Percentiles rank a stretch among this genome's conserved stretches.
phyloP scores from a whole-genome alignment of 2,329 filamentous ascomycete species.

The Sporothrix humicola region DNA sequence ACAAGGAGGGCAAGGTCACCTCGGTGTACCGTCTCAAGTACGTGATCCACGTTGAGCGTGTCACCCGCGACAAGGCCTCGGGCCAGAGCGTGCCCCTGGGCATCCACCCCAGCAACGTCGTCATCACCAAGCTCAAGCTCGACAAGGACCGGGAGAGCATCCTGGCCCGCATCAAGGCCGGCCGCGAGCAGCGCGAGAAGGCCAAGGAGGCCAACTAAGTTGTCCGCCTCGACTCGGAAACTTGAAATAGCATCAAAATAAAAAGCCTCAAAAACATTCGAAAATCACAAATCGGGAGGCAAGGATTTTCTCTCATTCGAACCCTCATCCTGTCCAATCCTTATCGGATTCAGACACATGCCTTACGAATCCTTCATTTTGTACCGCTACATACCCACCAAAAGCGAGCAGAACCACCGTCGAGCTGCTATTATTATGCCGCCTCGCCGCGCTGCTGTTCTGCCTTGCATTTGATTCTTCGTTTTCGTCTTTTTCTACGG shows the following conservation, averaged over 20 bases:
- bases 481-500: conserved; percentile 34
- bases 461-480: conserved; percentile 14
- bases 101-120: conserved; percentile 94
- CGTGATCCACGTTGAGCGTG: conserved; percentile 94
- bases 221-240: neutral
- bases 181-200: conserved; percentile 78
- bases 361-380: conserved; percentile 29
- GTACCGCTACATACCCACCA: conserved; percentile 29
- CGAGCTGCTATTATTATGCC: conserved; percentile 20
- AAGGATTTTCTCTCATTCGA: neutral
- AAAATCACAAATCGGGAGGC: conserved; percentile 25
- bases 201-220: conserved; percentile 64
- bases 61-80: conserved; percentile 95
- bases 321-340: neutral
- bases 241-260: neutral
- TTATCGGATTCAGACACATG: neutral
- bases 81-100: conserved; percentile 94
- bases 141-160: conserved; percentile 93
- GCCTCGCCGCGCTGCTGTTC: neutral
- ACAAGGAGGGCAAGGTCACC: conserved; percentile 96
- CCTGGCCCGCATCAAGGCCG: conserved; percentile 81
- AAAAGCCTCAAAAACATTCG: conserved; percentile 29
- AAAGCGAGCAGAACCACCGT: conserved; percentile 4
- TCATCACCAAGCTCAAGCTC: conserved; percentile 98
- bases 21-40: conserved; percentile 99